phyloP scores from a whole-genome alignment of 768 basidiomycete genomes.

The Pseudohyphozyma bogoriensis region DNA sequence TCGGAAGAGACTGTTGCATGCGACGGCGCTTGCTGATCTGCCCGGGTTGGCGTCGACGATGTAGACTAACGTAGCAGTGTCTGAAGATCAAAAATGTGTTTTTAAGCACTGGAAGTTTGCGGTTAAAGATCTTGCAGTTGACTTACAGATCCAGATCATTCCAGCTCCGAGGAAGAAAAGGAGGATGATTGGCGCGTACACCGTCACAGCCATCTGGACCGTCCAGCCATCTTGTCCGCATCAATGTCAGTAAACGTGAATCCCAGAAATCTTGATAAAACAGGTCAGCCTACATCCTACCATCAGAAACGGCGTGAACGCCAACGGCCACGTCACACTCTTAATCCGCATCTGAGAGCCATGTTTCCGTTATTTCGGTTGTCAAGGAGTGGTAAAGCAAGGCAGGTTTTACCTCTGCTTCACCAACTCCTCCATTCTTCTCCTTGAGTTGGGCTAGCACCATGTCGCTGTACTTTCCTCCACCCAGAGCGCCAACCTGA shows the following conservation, averaged over 20 bases:
- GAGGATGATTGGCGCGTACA: slow-evolving; percentile 59
- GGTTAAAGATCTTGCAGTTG: slow-evolving; percentile 22
- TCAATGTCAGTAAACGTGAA: neutral
- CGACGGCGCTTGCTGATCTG: slow-evolving; percentile 59
- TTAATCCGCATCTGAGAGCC: slow-evolving; percentile 3
- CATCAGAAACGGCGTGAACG: slow-evolving; percentile 51
- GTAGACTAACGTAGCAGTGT: slow-evolving; percentile 54
- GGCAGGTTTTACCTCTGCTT: slow-evolving; percentile 65
- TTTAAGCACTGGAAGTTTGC: no score
- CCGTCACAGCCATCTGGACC: slow-evolving; percentile 51
- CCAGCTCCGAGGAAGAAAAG: slow-evolving; percentile 66
- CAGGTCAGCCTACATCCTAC: slow-evolving; percentile 44
- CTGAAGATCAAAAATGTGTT: no score
- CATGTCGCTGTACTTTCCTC: slow-evolving; percentile 53
- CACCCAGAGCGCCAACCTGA: slow-evolving; percentile 44
- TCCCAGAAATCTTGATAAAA: neutral
- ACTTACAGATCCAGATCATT: slow-evolving; percentile 47
- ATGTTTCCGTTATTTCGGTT: no score
- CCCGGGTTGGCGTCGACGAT: slow-evolving; percentile 78
- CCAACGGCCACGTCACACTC: slow-evolving; percentile 42
- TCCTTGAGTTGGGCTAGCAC: slow-evolving; percentile 43
- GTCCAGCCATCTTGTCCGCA: slow-evolving; percentile 67
- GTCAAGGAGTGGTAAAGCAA: slow-evolving; percentile 13
- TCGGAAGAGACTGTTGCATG: slow-evolving; percentile 65
- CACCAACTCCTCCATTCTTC: slow-evolving; percentile 42